Evolutionary conservation across 164 flowering plant genomes (phyloP), one percentile per base, ranked within the genome.

Genomic region (Sextonia rubra): DNA sequence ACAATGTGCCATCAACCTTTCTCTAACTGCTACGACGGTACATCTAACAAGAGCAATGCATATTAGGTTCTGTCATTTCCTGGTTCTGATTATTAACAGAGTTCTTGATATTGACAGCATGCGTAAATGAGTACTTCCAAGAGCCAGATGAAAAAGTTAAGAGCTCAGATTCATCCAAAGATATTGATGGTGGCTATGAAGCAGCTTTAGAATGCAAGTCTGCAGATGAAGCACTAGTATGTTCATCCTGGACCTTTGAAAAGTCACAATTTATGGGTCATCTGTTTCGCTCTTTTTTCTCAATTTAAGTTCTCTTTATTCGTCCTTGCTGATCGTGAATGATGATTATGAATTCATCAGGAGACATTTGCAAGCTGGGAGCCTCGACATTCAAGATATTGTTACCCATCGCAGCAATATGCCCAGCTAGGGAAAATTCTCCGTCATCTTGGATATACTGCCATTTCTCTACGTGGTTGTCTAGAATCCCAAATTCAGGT

Each of bases 321-420:
- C 9, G 44, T 37, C 44, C 44, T 37, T 37, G 11, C 44, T 37
- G 44, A 32, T 5, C 0, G 37, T 32, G 37, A 22, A 20, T 60
- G 64, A 32, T 5, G 37, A 61, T 70, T 75, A 67, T 48, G 14
- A 26, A 15, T 17, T 69, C 64, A 49, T 47, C 79, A 92, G 98
- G 99, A 97, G 65, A 69, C 85, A 71, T 81, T 92, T 81, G 96
- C 99, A 25, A 95, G 97, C 77, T 95, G 97, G 99, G 99, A 95
- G 82, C 99, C 97, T 27, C 85, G 93, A 77, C 89, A 88, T 60
- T 84, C 89, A 23, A 82, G 83, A 64, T 83, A 83, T 68, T 86
- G 96, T 65, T 69, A 87, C 76, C 99, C 99, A 70, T 86, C 93
- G 89, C 85, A 90, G 72, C 92, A 92, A 68, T 92, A 92, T 70